Percentiles rank a stretch among this genome's conserved stretches.
phyloP scores from a whole-genome alignment of 257 asterid genomes.

The Oldenlandia corymbosa region DNA sequence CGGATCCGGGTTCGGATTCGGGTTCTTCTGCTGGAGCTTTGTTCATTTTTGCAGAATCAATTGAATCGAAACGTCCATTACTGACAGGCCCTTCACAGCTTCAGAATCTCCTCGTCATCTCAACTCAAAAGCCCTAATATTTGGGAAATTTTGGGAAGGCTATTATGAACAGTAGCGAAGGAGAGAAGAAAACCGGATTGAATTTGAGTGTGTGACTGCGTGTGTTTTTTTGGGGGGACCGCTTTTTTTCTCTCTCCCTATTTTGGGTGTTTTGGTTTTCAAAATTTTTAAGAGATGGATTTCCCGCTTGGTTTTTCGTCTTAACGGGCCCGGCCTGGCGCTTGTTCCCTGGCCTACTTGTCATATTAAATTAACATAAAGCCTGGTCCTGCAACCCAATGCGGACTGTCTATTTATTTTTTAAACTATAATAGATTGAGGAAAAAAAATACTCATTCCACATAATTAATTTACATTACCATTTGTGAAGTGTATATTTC shows the following conservation, averaged over 20 bases:
- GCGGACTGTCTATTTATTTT: too few relatives aligned
- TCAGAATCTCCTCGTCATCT: conserved; percentile 4
- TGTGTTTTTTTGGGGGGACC: not conserved
- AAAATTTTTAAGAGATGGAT: conserved; percentile 16
- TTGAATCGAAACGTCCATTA: conserved; percentile 10
- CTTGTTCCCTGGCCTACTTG: not conserved
- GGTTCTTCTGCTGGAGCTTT: conserved; percentile 31
- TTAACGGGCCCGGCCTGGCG: not conserved
- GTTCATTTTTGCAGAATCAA: conserved; percentile 35
- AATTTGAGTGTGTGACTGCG: not conserved
- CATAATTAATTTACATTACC: too few relatives aligned
- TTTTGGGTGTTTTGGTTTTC: conserved; percentile 5
- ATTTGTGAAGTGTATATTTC: too few relatives aligned
- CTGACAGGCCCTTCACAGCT: not conserved
- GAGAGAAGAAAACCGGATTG: not conserved
- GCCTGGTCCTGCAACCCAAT: too few relatives aligned
- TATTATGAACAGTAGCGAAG: not conserved
- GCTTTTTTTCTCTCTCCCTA: not conserved
- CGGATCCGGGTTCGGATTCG: conserved; percentile 40
- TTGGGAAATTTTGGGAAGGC: not conserved
- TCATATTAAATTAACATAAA: too few relatives aligned
- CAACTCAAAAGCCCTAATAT: not conserved
- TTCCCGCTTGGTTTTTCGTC: conserved; percentile 28
- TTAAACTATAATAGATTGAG: too few relatives aligned
- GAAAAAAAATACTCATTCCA: too few relatives aligned